Base-by-base conservation (phyloP, 2,329 filamentous ascomycete genomes). In the Aureobasidium sp. region DNA sequence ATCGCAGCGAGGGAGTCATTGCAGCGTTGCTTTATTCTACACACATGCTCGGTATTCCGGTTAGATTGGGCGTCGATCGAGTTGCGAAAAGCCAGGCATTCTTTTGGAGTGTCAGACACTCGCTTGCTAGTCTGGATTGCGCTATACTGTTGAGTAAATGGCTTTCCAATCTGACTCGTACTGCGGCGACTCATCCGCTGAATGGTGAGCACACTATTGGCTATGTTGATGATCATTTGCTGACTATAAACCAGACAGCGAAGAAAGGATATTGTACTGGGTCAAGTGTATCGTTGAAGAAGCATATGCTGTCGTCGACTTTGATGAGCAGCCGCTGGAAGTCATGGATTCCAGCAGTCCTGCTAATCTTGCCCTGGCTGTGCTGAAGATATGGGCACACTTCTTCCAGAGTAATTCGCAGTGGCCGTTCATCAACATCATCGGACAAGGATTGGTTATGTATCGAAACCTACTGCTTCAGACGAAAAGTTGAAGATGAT, bases 61-160 rank as follows among this genome's bases (percentile, higher is more conserved):
- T 84, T 5, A 72, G 81, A 24, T 67, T 84, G 0, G 82, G 82
- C 0, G 78, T 84, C 17, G 79, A 82, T 57, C 76, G 79, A 15
- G 81, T 84, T 0, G 80, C 80, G 0, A 73, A 79, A 17, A 84
- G 79, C 17, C 81, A 83, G 56, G 79, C 81, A 0, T 81, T 82
- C 48, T 79, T 82, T 52, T 84, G 81, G 81, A 82, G 79, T 5
- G 80, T 82, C 2, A 75, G 82, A n/a, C 81, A 84, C 58, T 80
- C 80, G 0, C 72, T 84, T 0, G 81, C 79, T 4, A 79, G 78
- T 0, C 72, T 84, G 0, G 82, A 84, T 65, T 83, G 81, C 22
- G 80, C 80, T 0, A 76, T 84, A 0, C 70, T 84, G 2, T 69
- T 84, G 0, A 79, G 79, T 15, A 83, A 83, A 63, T 80, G 78